Percentiles rank a stretch among this genome's conserved stretches.
These are phyloP conservation scores for Spathaspora jeffriesii DNA, from an alignment of 1,139 yeast genomes.

Conservation along the genomic window DNA sequence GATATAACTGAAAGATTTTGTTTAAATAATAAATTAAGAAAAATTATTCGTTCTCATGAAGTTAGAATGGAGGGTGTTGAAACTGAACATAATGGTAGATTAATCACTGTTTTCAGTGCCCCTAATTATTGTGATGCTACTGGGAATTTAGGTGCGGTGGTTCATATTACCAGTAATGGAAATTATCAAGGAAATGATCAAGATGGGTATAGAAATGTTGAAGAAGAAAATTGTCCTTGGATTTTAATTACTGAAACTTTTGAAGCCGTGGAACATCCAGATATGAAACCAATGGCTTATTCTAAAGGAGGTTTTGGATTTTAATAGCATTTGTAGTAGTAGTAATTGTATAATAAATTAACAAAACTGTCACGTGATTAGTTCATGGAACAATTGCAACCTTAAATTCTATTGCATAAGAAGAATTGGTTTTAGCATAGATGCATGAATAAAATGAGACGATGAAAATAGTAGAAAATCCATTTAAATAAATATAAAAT, in stretches of 20 bases:
- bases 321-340: slow-evolving; percentile 12
- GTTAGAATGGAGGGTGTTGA: slow-evolving; percentile 92
- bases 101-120: slow-evolving; percentile 93
- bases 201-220: slow-evolving; percentile 52
- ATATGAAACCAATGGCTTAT: slow-evolving; percentile 94
- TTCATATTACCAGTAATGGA: slow-evolving; percentile 52
- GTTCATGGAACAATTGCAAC: too few species aligned
- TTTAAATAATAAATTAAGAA: slow-evolving; percentile 66
- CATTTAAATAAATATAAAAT: too few species aligned
- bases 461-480: too few species aligned
- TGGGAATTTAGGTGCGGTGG: slow-evolving; percentile 88
- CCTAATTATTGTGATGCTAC: slow-evolving; percentile 96
- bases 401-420: too few species aligned
- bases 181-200: slow-evolving; percentile 31
- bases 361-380: too few species aligned
- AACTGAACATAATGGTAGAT: slow-evolving; percentile 80
- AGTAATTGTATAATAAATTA: neutral
- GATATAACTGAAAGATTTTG: slow-evolving; percentile 86
- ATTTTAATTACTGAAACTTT: slow-evolving; percentile 57
- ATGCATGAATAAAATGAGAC: too few species aligned
- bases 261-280: slow-evolving; percentile 87
- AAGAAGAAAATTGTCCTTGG: slow-evolving; percentile 50
- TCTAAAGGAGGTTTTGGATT: slow-evolving; percentile 63
- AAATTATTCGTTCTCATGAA: slow-evolving; percentile 91
- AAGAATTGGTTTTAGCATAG: too few species aligned